These are phyloP conservation scores for Aspergillus transmontanensis DNA, from an alignment of 2,329 filamentous ascomycete genomes.

Conservation along the genomic window DNA sequence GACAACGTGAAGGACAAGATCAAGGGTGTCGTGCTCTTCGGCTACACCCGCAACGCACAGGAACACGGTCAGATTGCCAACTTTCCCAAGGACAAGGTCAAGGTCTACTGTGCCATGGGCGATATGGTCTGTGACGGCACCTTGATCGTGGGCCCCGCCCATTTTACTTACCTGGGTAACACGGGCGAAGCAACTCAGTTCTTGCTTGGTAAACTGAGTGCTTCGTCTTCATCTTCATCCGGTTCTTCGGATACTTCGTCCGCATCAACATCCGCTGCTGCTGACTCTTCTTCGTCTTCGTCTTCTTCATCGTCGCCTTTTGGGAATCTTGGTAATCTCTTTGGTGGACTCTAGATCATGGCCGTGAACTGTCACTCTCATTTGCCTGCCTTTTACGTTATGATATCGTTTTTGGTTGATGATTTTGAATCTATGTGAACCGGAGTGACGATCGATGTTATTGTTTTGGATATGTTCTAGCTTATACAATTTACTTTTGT, in stretches of 20 bases:
- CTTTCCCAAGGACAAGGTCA: conserved; percentile 46
- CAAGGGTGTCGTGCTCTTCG: conserved; percentile 45
- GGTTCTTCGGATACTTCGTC: background rate
- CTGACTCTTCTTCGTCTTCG: background rate
- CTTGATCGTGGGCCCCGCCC: conserved; percentile 41
- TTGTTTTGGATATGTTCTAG: background rate
- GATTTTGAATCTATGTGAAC: background rate
- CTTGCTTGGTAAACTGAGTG: conserved; percentile 24
- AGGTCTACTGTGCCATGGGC: conserved; percentile 51
- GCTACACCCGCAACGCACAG: conserved; percentile 45
- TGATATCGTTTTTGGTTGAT: background rate
- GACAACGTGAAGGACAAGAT: conserved; percentile 34
- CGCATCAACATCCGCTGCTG: background rate
- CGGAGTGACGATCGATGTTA: background rate
- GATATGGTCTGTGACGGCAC: conserved; percentile 54
- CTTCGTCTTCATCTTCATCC: background rate
- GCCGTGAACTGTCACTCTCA: too few relatives aligned
- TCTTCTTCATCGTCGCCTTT: background rate
- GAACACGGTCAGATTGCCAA: conserved; percentile 43
- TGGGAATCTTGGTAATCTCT: background rate
- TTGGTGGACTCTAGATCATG: background rate
- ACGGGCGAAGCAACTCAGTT: conserved; percentile 32
- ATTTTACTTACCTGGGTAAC: conserved; percentile 41
- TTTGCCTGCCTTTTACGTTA: background rate
- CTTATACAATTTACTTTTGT: background rate